Conservation (phyloP, 179 eudicot species). For the Nepenthes alata region DNA sequence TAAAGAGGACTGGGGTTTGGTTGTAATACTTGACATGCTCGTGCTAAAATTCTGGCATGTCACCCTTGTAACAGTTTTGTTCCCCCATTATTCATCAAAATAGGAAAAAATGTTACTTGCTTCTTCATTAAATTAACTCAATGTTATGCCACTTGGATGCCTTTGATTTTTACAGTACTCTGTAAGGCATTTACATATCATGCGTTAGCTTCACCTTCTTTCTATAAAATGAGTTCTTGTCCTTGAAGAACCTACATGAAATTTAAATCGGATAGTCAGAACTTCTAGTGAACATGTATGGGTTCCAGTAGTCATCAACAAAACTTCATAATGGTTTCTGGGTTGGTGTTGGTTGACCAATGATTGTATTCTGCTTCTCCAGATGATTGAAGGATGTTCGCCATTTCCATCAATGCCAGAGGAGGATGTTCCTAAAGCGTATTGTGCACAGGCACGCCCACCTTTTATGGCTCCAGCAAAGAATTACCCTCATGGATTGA, state of each 20-base stretch:
- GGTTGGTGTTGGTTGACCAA: background rate
- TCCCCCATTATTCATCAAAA: too few relatives aligned
- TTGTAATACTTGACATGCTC: too few relatives aligned
- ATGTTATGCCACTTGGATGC: too few relatives aligned
- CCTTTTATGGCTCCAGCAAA: slow-evolving; percentile 28
- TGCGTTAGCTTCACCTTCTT: too few relatives aligned
- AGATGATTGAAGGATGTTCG: slow-evolving; percentile 45
- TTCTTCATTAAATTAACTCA: too few relatives aligned
- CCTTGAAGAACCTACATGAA: background rate
- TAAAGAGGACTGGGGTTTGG: too few relatives aligned
- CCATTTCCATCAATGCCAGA: slow-evolving; percentile 25
- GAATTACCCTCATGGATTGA: slow-evolving; percentile 25
- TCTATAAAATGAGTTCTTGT: background rate
- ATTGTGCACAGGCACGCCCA: slow-evolving; percentile 28
- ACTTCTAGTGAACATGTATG: background rate
- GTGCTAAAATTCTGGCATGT: too few relatives aligned
- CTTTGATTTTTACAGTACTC: too few relatives aligned
- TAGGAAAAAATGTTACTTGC: too few relatives aligned
- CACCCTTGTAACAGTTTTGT: too few relatives aligned
- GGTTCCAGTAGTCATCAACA: background rate
- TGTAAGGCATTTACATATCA: too few relatives aligned
- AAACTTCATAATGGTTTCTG: background rate
- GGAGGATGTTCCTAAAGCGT: slow-evolving; percentile 25
- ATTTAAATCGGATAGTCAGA: background rate
- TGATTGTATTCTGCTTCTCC: slow-evolving; percentile 1